Evolutionary conservation across 129 eudicot species (phyloP).

Genomic region (Logfia minima): DNA sequence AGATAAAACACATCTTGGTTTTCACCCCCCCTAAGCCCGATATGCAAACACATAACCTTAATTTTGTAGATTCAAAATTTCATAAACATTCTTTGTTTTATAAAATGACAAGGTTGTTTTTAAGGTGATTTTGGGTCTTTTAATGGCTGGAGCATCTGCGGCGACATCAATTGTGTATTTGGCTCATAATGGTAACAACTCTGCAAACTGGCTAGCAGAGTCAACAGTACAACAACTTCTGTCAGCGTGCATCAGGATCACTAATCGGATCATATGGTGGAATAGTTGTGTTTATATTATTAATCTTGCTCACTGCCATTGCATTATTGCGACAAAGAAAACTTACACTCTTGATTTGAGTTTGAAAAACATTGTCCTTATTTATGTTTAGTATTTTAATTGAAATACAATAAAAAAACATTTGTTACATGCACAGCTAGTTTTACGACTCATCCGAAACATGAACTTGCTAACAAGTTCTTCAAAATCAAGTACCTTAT

Average conservation of each 20-base stretch:
- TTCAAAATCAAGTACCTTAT: background rate
- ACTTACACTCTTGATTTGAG: conserved; percentile 10
- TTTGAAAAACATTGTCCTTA: background rate
- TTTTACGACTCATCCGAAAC: background rate
- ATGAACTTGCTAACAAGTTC: background rate
- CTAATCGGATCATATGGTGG: conserved; percentile 69
- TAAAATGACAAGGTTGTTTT: background rate
- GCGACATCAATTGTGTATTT: conserved; percentile 72
- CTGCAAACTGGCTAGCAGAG: conserved; percentile 72
- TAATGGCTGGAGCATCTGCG: conserved; percentile 69
- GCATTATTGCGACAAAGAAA: conserved; percentile 42
- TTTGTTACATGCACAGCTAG: background rate
- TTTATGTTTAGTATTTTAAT: background rate
- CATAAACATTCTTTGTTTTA: background rate
- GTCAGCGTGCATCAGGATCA: conserved; percentile 61
- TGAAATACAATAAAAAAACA: background rate
- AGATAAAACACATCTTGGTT: too few relatives aligned
- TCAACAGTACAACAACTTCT: conserved; percentile 51
- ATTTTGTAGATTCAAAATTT: background rate
- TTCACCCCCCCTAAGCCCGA: too few relatives aligned
- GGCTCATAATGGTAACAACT: conserved; percentile 69
- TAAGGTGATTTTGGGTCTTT: conserved; percentile 54
- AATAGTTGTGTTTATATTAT: conserved; percentile 42
- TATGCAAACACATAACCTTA: background rate
- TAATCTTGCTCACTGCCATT: conserved; percentile 54